Evolutionary conservation across 306 rosid species (phyloP), one percentile per base, ranked within the genome.

Genomic region (Cucurbita pepo): DNA sequence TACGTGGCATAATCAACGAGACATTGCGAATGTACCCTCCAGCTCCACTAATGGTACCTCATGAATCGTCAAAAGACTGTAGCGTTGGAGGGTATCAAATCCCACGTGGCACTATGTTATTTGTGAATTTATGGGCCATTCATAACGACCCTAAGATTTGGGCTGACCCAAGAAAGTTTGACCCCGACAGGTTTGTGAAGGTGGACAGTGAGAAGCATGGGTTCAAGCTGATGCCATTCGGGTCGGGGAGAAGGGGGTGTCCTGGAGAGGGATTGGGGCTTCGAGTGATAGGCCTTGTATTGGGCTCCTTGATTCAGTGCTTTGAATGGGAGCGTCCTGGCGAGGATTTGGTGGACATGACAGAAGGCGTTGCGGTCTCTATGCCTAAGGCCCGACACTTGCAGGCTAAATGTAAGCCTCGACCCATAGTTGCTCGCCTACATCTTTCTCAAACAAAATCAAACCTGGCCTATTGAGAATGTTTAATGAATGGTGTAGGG

Each of bases 61-160:
- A 79, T 37, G 81, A 82, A 73, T 78, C 86, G 10, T 77, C 84
- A 0, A 72, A 75, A 16, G 80, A 82, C 5, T 82, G 86, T 54
- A 41, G 6, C 0, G 77, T 82, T 8, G 76, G 74, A 1, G 86
- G 88, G 2, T 75, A 60, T 59, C 19, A 58, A 1, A 47, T 80
- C 44, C 82, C 86, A 48, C 45, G 82, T 54, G 86, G 88, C 74
- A 82, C 86, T 6, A 82, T 80, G 75, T 11, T 85, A 14, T 37
- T 73, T 16, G 84, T 85, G 36, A 85, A 82, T 8, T 0, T 56
- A 3, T 85, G 86, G 86, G 84, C 82, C 66, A 77, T 85, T 54
- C 86, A 85, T 3, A 60, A 80, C 55, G 75, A 85, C 65, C 84
- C 86, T 0, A 37, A 21, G 18, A 21, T 71, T 47, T 85, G 86